Percentiles rank a stretch among this genome's conserved stretches.
Evolutionary conservation across 2,329 filamentous ascomycete genomes (phyloP).

Genomic region (Curvularia lunata): DNA sequence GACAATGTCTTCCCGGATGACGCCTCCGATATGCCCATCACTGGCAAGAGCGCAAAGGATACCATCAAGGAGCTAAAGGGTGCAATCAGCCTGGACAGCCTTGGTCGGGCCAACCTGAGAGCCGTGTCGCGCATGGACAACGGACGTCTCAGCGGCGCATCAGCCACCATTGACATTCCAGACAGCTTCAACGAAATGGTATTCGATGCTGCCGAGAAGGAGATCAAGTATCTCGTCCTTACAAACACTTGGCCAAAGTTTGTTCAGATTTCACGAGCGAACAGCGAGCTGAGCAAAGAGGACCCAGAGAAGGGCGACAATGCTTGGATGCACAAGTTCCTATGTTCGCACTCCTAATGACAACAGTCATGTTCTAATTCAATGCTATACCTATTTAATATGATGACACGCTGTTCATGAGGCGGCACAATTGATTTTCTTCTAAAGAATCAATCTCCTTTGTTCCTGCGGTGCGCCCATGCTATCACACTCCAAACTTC

Average conservation of each 20-base stretch:
- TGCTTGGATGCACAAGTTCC: constrained; percentile 14
- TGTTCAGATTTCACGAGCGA: constrained; percentile 35
- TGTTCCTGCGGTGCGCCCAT: neutral
- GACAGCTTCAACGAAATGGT: constrained; percentile 36
- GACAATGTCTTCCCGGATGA: constrained; percentile 25
- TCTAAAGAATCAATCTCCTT: neutral
- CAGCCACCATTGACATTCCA: constrained; percentile 31
- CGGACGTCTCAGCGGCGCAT: constrained; percentile 24
- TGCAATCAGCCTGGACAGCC: constrained; percentile 30
- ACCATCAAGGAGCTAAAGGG: constrained; percentile 27
- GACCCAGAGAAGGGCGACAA: constrained; percentile 23
- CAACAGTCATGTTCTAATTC: neutral
- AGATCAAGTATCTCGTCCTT: constrained; percentile 47
- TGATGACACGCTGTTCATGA: neutral
- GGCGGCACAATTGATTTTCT: neutral
- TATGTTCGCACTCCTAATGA: constrained; percentile 11
- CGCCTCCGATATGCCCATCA: constrained; percentile 20
- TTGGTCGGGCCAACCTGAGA: constrained; percentile 39
- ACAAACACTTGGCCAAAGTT: constrained; percentile 49
- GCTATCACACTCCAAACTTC: neutral
- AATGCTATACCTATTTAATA: constrained; percentile 7
- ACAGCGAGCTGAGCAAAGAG: constrained; percentile 26
- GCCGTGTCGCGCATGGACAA: constrained; percentile 33
- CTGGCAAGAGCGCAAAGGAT: constrained; percentile 21
- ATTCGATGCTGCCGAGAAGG: constrained; percentile 40